Evolutionary conservation across 768 basidiomycete species (phyloP).

Genomic region (Chlorophyllum brunneum): DNA sequence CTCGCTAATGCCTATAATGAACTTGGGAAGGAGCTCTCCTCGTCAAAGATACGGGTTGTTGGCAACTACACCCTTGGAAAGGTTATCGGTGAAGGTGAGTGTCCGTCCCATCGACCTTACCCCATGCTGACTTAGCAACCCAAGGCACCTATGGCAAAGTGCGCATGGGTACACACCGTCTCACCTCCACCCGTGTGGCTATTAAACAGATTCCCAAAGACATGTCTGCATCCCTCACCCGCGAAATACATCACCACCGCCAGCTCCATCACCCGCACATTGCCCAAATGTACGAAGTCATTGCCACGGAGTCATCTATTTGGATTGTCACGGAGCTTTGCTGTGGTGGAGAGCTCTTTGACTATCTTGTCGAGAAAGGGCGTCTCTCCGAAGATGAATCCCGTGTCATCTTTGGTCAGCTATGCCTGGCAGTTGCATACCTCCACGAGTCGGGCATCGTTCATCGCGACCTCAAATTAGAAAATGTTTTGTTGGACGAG

Average conservation of each 20-base stretch:
- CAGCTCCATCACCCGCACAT: conserved; percentile 94
- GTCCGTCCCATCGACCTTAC: neutral
- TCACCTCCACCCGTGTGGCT: conserved; percentile 88
- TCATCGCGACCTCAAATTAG: conserved; percentile 94
- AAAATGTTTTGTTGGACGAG: conserved; percentile 92
- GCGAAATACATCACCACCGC: conserved; percentile 98
- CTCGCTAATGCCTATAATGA: conserved; percentile 96
- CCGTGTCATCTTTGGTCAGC: conserved; percentile 88
- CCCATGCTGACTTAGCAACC: conserved; percentile 10
- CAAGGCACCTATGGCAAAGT: conserved; percentile 95
- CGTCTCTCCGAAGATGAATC: conserved; percentile 83
- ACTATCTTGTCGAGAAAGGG: conserved; percentile 95
- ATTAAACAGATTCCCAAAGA: conserved; percentile 98
- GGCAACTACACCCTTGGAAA: conserved; percentile 94
- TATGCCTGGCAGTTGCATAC: conserved; percentile 91
- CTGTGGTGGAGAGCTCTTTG: conserved; percentile 95
- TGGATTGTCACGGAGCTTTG: conserved; percentile 99
- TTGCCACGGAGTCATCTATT: conserved; percentile 92
- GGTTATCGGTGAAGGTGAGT: conserved; percentile 90
- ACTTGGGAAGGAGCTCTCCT: conserved; percentile 93
- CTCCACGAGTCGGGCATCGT: conserved; percentile 92
- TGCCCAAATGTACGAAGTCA: conserved; percentile 95
- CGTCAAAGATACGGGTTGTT: conserved; percentile 83
- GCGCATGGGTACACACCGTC: conserved; percentile 88
- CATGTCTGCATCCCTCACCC: conserved; percentile 85